A percentile compares a stretch with the other conserved stretches of the same genome.
These are phyloP conservation scores for Eucommia ulmoides DNA, from an alignment of 257 asterid species.

Conservation along the genomic window DNA sequence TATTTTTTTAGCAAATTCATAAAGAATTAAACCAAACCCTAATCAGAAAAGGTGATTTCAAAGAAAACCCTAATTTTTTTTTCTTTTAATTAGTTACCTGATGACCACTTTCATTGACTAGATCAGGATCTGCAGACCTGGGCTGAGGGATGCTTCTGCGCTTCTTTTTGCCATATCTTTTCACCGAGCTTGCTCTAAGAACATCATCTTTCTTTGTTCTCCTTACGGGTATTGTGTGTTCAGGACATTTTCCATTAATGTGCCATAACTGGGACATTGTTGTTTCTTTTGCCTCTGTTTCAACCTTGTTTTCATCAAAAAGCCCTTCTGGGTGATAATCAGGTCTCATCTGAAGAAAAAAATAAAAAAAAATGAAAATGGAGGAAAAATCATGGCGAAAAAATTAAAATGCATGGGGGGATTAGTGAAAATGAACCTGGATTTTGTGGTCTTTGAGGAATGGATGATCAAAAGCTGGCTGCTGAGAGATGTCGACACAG, in stretches of 20 bases:
- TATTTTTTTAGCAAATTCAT: too few relatives aligned
- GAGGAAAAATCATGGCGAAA: not conserved
- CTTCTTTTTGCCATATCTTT: slow-evolving; percentile 68
- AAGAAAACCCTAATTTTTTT: not conserved
- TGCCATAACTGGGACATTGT: slow-evolving; percentile 77
- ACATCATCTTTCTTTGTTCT: slow-evolving; percentile 75
- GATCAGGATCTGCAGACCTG: slow-evolving; percentile 63
- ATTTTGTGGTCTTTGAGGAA: slow-evolving; percentile 90
- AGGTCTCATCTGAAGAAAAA: slow-evolving; percentile 44
- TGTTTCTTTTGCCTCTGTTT: slow-evolving; percentile 24
- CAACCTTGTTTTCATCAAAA: slow-evolving; percentile 37
- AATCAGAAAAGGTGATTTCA: not conserved
- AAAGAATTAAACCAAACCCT: too few relatives aligned
- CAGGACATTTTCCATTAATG: slow-evolving; percentile 58
- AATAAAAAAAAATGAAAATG: not conserved
- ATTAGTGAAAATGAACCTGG: slow-evolving; percentile 38
- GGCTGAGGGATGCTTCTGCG: slow-evolving; percentile 50
- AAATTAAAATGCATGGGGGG: not conserved
- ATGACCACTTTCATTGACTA: slow-evolving; percentile 65
- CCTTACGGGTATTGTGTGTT: slow-evolving; percentile 60
- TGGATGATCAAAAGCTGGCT: slow-evolving; percentile 89
- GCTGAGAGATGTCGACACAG: slow-evolving; percentile 77
- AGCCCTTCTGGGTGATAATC: slow-evolving; percentile 70
- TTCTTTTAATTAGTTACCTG: slow-evolving; percentile 36
- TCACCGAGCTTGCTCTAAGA: slow-evolving; percentile 72